Percentiles rank a stretch among this genome's conserved stretches.
These are phyloP conservation scores for Akanthomyces dipterigenus DNA, from an alignment of 2,329 filamentous ascomycete genomes.

Conservation along the genomic window DNA sequence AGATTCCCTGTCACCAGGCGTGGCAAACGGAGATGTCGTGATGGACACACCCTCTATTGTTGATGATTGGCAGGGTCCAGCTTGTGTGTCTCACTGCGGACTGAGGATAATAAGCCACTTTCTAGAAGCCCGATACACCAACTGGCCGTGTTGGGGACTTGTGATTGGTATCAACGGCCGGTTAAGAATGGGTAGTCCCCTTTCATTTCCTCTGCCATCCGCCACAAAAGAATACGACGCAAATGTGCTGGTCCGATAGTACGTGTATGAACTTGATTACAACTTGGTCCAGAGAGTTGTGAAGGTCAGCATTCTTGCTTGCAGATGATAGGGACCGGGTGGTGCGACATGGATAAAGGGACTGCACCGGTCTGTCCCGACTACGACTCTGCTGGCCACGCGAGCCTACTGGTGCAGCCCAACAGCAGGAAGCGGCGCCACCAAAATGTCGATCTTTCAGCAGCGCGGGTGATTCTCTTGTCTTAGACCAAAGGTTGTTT, in stretches of 20 bases:
- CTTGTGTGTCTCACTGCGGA: constrained; percentile 8
- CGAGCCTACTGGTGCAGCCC: not conserved
- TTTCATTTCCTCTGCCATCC: constrained; percentile 6
- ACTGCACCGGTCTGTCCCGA: constrained; percentile 2
- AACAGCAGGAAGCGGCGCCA: not conserved
- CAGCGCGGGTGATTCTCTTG: constrained; percentile 2
- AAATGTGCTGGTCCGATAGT: not conserved
- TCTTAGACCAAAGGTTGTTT: constrained; percentile 5
- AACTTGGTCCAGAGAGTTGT: not conserved
- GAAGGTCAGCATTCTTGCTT: not conserved
- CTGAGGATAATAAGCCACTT: constrained; percentile 5
- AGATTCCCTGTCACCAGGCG: constrained; percentile 3
- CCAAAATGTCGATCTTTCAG: constrained; percentile 6
- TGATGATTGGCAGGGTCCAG: constrained; percentile 11
- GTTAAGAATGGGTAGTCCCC: constrained; percentile 3
- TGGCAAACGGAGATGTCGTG: not conserved
- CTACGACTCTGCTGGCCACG: constrained; percentile 2
- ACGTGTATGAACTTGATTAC: constrained; percentile 6
- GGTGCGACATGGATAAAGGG: not conserved
- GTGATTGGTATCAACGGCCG: not conserved
- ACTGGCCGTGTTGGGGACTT: not conserved
- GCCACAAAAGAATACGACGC: constrained; percentile 1
- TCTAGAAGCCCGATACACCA: constrained; percentile 9
- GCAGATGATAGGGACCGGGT: not conserved
- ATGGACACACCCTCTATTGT: not conserved